Base-by-base conservation (phyloP, 2,329 filamentous ascomycete genomes). In the Ophiostoma triangulosporum region DNA sequence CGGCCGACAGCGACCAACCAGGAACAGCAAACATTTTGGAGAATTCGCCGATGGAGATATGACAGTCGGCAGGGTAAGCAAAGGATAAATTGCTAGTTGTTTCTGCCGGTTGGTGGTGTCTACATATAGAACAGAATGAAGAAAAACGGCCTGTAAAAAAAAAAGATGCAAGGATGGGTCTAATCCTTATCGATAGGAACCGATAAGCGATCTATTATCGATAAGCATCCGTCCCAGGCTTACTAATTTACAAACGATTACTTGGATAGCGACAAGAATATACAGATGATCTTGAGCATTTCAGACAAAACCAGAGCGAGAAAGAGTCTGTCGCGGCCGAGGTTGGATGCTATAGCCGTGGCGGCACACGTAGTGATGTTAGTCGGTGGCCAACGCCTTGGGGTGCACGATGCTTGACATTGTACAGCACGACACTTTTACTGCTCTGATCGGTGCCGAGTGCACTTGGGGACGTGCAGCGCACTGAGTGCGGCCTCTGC, bases 1-100 rank as follows among this genome's bases (percentile, higher is more conserved):
- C 78, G 57, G 83, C 77, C 54, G 87, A 80, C 33, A 96, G 75
- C 36, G 88, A 88, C 90, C 91, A 96, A 61, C 93, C 93, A 63
- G 87, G 86, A 29, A 97, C 90, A 9, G 89, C 84, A 68, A 97
- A 97, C 91, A 97, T 91, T 29, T 29, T 46, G 17, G 27, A 40
- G n/a, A n/a, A n/a, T n/a, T n/a, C n/a, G n/a, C n/a, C n/a, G n/a
- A n/a, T n/a, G n/a, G n/a, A n/a, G n/a, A n/a, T n/a, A n/a, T n/a
- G n/a, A n/a, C n/a, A n/a, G 12, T 38, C 17, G 22, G 24, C 22
- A 20, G 14, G 14, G 24, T 17, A 14, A 33, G 31, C 31, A 31
- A 11, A 31, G 29, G 29, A 31, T 31, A 31, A n/a, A n/a, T n/a
- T n/a, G n/a, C n/a, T n/a, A n/a, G n/a, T n/a, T n/a, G n/a, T 22